A percentile compares a stretch with the other conserved stretches of the same genome.
phyloP scores from a whole-genome alignment of 2,329 filamentous ascomycete genomes.

The Stromatinia cepivora region DNA sequence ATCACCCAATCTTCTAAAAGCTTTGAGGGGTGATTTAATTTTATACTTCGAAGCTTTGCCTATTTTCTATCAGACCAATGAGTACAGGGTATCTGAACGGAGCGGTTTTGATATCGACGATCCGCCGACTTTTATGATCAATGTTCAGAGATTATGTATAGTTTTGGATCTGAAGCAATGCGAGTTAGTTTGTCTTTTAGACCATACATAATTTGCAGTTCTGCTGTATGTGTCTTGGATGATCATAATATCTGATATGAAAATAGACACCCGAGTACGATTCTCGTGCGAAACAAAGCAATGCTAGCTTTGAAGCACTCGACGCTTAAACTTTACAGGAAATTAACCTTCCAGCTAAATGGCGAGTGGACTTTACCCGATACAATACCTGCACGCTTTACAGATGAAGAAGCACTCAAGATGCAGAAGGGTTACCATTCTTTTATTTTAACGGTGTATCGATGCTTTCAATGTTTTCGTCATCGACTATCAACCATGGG shows the following conservation, averaged over 20 bases:
- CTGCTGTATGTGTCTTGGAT: rapidly evolving
- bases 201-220: not conserved
- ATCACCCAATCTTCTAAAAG: not conserved
- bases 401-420: no score
- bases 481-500: not conserved
- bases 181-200: not conserved
- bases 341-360: not conserved
- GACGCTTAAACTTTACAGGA: no score
- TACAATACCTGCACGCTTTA: no score
- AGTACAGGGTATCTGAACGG: not conserved
- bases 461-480: not conserved
- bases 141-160: not conserved
- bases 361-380: not conserved
- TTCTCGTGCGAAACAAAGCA: not conserved
- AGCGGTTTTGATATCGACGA: not conserved
- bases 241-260: not conserved
- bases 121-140: not conserved
- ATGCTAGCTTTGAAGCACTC: not conserved
- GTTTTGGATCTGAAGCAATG: not conserved
- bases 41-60: not conserved
- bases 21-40: not conserved
- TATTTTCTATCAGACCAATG: not conserved
- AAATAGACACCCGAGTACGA: not conserved
- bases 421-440: no score
- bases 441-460: not conserved